phyloP scores from a whole-genome alignment of 768 basidiomycete genomes.

The Suillus lakei region DNA sequence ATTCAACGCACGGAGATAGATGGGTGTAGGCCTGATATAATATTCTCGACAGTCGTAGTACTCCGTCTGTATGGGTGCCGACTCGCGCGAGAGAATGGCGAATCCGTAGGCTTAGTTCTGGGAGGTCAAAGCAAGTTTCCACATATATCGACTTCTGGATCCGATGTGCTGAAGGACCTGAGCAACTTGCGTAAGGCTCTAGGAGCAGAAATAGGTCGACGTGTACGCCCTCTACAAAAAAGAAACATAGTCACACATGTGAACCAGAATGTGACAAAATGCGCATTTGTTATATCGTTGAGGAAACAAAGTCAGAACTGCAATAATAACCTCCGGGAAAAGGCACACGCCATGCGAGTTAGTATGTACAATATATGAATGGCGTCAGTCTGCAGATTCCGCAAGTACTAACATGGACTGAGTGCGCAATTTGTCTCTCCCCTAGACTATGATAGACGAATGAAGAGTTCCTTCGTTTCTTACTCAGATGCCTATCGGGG shows the following conservation, averaged over 20 bases:
- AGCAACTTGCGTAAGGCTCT: slow-evolving; percentile 95
- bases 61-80: slow-evolving; percentile 63
- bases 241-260: not conserved
- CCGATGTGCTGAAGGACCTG: slow-evolving; percentile 80
- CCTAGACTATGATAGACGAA: too few species aligned
- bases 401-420: not conserved
- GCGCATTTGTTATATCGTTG: slow-evolving; percentile 77
- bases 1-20: slow-evolving; percentile 99
- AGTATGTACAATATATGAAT: not conserved
- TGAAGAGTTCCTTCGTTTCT: too few species aligned
- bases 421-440: too few species aligned
- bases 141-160: slow-evolving; percentile 97
- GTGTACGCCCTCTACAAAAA: slow-evolving; percentile 81
- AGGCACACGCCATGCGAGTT: slow-evolving; percentile 54
- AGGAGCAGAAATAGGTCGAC: slow-evolving; percentile 90
- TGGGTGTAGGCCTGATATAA: slow-evolving; percentile 94
- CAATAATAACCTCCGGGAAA: slow-evolving; percentile 90
- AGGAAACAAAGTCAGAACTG: slow-evolving; percentile 96
- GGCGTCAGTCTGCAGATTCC: not conserved
- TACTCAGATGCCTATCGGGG: too few species aligned
- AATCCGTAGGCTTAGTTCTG: slow-evolving; percentile 62
- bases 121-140: slow-evolving; percentile 95
- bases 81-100: slow-evolving; percentile 54
- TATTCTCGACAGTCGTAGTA: slow-evolving; percentile 75
- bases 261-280: not conserved